A percentile compares a stretch with the other conserved stretches of the same genome.
phyloP scores from a whole-genome alignment of 164 flowering plant species.

The Magnolia kwangsiensis region DNA sequence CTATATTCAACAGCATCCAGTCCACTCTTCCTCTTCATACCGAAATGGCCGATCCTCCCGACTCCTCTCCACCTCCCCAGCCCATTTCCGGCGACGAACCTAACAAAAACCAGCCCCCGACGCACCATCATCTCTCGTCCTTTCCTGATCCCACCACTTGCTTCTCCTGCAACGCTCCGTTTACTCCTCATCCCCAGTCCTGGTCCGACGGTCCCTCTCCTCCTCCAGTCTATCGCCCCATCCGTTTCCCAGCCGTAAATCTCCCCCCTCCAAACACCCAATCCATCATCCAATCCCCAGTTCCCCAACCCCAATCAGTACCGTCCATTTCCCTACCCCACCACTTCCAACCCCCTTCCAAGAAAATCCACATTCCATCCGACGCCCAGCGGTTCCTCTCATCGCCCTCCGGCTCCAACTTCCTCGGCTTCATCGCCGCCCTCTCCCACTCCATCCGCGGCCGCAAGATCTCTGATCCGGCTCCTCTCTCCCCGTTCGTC shows the following conservation, averaged over 20 bases:
- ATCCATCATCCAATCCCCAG: conserved; percentile 55
- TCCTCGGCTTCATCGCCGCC: conserved; percentile 78
- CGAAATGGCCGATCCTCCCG: background rate
- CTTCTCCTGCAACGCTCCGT: conserved; percentile 6
- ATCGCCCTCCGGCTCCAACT: conserved; percentile 48
- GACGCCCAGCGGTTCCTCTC: conserved; percentile 58
- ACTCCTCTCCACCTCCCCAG: no score
- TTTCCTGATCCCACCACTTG: background rate
- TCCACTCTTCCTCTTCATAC: background rate
- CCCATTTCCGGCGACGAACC: background rate
- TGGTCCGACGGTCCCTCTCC: conserved; percentile 24
- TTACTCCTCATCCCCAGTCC: background rate
- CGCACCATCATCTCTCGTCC: background rate
- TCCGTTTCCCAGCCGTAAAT: conserved; percentile 35
- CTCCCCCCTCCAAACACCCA: conserved; percentile 37
- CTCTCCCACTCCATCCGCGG: conserved; percentile 68
- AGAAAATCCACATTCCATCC: conserved; percentile 54
- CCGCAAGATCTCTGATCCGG: conserved; percentile 68
- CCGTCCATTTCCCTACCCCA: conserved; percentile 38
- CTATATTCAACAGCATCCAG: background rate
- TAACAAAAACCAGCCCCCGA: background rate
- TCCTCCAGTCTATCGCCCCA: conserved; percentile 56
- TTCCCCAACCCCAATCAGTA: conserved; percentile 46
- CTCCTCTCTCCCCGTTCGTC: conserved; percentile 45
- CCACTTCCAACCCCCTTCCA: conserved; percentile 53